A percentile compares a stretch with the other conserved stretches of the same genome.
These are phyloP conservation scores for Cichorium intybus DNA, from an alignment of 140 eudicot species.

Conservation along the genomic window DNA sequence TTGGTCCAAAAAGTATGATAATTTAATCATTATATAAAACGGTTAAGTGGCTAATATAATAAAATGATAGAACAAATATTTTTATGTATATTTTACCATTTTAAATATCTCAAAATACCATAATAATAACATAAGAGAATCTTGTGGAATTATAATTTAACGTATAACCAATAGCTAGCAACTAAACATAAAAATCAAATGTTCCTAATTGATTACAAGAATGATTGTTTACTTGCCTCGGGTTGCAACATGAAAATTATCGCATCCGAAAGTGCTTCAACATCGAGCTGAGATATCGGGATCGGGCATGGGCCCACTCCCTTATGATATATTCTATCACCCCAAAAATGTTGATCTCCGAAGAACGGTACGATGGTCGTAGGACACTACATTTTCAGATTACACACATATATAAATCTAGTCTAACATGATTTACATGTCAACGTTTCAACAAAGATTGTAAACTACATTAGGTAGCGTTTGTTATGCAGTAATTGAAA, in stretches of 20 bases:
- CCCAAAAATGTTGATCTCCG: constrained; percentile 99
- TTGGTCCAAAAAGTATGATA: background rate
- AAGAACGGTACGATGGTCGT: constrained; percentile 90
- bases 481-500: too few relatives aligned
- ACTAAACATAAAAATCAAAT: too few relatives aligned
- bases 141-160: too few relatives aligned
- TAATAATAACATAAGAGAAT: too few relatives aligned
- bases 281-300: constrained; percentile 67
- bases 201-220: too few relatives aligned
- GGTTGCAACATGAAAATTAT: constrained; percentile 36
- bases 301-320: constrained; percentile 93
- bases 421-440: background rate
- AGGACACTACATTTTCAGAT: constrained; percentile 69
- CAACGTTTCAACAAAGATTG: background rate
- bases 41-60: too few relatives aligned
- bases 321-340: constrained; percentile 70
- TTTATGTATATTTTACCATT: too few relatives aligned
- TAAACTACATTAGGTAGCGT: background rate
- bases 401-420: background rate
- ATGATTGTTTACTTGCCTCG: background rate
- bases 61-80: too few relatives aligned
- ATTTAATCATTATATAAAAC: too few relatives aligned
- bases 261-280: constrained; percentile 79
- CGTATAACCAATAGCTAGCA: too few relatives aligned
- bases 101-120: too few relatives aligned